Base-by-base conservation (phyloP, 768 basidiomycete species). In the Rhizopogon vinicolor region DNA sequence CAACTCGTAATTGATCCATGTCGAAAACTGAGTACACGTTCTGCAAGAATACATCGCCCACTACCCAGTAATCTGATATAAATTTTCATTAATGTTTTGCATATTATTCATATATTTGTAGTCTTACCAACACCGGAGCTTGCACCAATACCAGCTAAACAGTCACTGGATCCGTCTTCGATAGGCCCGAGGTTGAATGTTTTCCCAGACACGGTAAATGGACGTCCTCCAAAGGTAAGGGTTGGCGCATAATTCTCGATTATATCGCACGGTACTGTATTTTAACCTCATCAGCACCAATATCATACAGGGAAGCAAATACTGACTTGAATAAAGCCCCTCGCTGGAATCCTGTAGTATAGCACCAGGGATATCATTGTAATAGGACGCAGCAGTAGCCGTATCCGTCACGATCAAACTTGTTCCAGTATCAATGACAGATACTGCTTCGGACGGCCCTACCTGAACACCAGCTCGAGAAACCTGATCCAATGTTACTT, bases 131-230 rank as follows among this genome's bases (percentile, higher is more conserved):
- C n/a, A 6, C 40, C 44, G 22, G 62, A 62, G 13, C 64, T 25
- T 25, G 25, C 70, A 0, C 66, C 72, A 51, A 78, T 60, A 28
- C 70, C 74, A 31, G 70, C 74, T 10, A 77, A 54, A 51, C 77
- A 78, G 35, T 72, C 56, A 3, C 59, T 62, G 10, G 69, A 69
- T 50, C 69, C 69, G 2, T 33, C 16, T 5, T 60, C 62, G 49
- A 68, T 57, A 2, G 60, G 63, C 5, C 80, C 82, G 12, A 81
- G 66, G 65, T 78, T 81, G 67, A 78, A 74, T 16, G 63, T 67
- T 6, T 60, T 63, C 16, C 70, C 35, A 6, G 68, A 63, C 57
- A 80, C 67, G 19, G 57, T 48, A 65, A 77, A 80, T 8, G 57
- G 54, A 31, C 67, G 66, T 29, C 72, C 73, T 56, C 72, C 74